Percentiles rank a stretch among this genome's conserved stretches.
phyloP scores from a whole-genome alignment of 2,329 filamentous ascomycete genomes.

The Phoma sp. region DNA sequence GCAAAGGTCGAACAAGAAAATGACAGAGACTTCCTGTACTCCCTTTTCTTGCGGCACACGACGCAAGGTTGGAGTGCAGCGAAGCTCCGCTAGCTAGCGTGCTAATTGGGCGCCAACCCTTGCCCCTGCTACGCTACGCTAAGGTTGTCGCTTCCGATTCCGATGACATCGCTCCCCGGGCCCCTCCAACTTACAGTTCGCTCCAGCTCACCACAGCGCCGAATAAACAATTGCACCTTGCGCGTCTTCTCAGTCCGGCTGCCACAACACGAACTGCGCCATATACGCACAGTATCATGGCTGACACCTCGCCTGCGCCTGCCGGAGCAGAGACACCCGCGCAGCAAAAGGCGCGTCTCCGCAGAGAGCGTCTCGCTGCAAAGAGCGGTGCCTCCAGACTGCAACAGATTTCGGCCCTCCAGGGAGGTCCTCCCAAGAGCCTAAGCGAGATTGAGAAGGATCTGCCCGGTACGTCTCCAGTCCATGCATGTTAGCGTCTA shows the following conservation, averaged over 20 bases:
- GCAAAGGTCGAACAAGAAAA: too few relatives aligned
- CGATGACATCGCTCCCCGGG: too few relatives aligned
- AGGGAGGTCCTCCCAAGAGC: conserved; percentile 57
- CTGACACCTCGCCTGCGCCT: conserved; percentile 28
- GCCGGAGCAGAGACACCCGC: conserved; percentile 46
- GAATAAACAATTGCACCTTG: too few relatives aligned
- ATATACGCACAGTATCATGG: conserved; percentile 23
- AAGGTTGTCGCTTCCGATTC: too few relatives aligned
- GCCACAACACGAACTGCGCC: neutral
- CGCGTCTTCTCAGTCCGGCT: neutral
- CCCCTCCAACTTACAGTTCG: conserved; percentile 11
- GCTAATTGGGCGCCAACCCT: too few relatives aligned
- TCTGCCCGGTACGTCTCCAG: conserved; percentile 36
- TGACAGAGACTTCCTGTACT: too few relatives aligned
- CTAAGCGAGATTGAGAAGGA: conserved; percentile 44
- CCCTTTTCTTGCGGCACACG: too few relatives aligned
- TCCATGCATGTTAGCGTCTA: neutral
- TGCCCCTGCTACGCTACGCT: too few relatives aligned
- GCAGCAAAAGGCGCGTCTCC: conserved; percentile 69
- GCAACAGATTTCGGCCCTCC: conserved; percentile 74
- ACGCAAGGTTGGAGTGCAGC: too few relatives aligned
- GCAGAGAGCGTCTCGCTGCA: conserved; percentile 79
- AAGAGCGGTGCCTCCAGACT: conserved; percentile 76
- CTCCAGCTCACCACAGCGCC: too few relatives aligned
- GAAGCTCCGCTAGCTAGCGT: too few relatives aligned